A percentile compares a stretch with the other conserved stretches of the same genome.
These are phyloP conservation scores for Lasiodiplodia sp. DNA, from an alignment of 2,329 filamentous ascomycete species.

Conservation along the genomic window DNA sequence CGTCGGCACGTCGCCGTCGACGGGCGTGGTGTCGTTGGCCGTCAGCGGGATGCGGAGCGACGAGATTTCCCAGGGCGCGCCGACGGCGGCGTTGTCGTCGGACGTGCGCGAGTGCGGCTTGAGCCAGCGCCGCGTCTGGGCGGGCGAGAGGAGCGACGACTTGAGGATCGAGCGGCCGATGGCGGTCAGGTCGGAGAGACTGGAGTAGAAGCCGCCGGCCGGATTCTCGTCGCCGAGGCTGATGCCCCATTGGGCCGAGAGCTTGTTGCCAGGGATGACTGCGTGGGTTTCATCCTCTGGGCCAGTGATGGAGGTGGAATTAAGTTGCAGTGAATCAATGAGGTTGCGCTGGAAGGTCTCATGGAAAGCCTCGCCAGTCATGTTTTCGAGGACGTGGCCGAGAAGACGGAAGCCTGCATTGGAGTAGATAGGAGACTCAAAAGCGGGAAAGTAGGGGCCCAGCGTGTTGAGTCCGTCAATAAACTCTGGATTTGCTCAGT, in stretches of 20 bases:
- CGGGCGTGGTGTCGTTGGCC: background rate
- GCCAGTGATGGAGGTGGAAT: constrained; percentile 46
- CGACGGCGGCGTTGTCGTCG: constrained; percentile 33
- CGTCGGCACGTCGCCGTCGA: constrained; percentile 15
- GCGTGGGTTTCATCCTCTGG: constrained; percentile 35
- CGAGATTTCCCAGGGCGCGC: constrained; percentile 38
- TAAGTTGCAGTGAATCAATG: constrained; percentile 50
- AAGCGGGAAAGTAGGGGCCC: constrained; percentile 44
- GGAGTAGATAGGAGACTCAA: constrained; percentile 45
- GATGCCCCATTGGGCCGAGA: background rate
- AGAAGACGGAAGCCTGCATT: constrained; percentile 48
- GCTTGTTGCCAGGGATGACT: constrained; percentile 45
- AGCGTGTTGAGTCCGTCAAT: constrained; percentile 44
- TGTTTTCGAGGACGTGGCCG: constrained; percentile 49
- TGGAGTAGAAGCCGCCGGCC: constrained; percentile 40
- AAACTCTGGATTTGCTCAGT: constrained; percentile 40
- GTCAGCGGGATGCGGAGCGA: constrained; percentile 34
- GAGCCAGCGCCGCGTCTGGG: constrained; percentile 37
- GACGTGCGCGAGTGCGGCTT: constrained; percentile 36
- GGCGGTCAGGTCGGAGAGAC: constrained; percentile 34
- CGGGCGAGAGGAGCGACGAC: constrained; percentile 33
- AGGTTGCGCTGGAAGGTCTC: constrained; percentile 48
- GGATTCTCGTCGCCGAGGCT: constrained; percentile 5
- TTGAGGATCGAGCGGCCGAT: constrained; percentile 36
- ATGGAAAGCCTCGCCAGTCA: constrained; percentile 48